phyloP scores from a whole-genome alignment of 2,329 filamentous ascomycete species.

The Cercospora sojina region DNA sequence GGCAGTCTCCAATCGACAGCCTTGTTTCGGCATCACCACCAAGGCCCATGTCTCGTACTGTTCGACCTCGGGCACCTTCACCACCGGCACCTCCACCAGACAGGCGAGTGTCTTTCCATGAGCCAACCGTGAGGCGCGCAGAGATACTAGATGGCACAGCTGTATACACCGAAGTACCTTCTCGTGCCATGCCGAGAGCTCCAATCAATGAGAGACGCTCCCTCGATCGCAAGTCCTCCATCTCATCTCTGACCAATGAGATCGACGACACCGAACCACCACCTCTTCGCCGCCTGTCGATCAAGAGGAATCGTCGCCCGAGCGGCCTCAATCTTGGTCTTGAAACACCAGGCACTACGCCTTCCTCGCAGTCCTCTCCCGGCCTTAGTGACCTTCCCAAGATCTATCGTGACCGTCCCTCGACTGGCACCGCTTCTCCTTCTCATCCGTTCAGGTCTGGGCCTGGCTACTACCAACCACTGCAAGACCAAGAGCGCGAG shows the following conservation, averaged over 20 bases:
- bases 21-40: conserved; percentile 24
- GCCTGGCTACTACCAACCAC: conserved; percentile 8
- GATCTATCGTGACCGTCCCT: conserved; percentile 16
- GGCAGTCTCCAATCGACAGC: conserved; percentile 23
- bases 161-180: conserved; percentile 28
- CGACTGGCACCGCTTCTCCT: conserved; percentile 15
- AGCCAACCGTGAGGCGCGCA: conserved; percentile 14
- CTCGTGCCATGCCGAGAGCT: conserved; percentile 24
- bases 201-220: conserved; percentile 23
- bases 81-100: conserved; percentile 15
- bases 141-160: conserved; percentile 30
- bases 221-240: conserved; percentile 10
- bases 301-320: conserved; percentile 10
- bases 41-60: conserved; percentile 16
- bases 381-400: conserved; percentile 26
- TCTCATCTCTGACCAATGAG: conserved; percentile 19
- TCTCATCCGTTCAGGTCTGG: conserved; percentile 1
- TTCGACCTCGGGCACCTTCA: conserved; percentile 24
- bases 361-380: conserved; percentile 22
- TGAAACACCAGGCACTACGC: not conserved
- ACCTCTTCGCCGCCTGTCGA: not conserved
- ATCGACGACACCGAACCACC: conserved; percentile 19
- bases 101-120: conserved; percentile 9
- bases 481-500: conserved; percentile 6
- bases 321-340: conserved; percentile 17